Evolutionary conservation across 106 monocot genomes (phyloP).

Genomic region (Vanilla planifolia): DNA sequence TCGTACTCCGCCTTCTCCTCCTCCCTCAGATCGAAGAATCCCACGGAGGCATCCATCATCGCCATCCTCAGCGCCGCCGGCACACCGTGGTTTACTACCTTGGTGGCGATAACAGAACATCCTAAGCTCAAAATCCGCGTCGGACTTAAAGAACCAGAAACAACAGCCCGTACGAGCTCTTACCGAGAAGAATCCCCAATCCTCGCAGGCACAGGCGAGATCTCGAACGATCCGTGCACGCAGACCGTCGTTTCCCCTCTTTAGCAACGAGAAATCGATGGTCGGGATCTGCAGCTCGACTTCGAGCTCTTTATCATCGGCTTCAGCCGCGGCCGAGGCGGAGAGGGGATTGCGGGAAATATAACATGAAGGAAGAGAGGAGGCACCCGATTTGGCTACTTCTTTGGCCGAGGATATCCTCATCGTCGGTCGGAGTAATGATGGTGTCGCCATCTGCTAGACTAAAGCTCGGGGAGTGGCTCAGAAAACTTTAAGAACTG

Average conservation of each 20-base stretch:
- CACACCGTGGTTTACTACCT: slow-evolving; percentile 50
- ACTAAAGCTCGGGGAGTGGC: too few relatives aligned
- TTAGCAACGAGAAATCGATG: slow-evolving; percentile 51
- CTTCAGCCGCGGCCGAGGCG: slow-evolving; percentile 9
- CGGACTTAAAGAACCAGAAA: neutral
- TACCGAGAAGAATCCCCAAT: slow-evolving; percentile 91
- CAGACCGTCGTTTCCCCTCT: slow-evolving; percentile 13
- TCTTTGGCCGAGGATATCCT: slow-evolving; percentile 2
- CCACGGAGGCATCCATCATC: slow-evolving; percentile 5
- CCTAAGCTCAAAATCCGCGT: neutral
- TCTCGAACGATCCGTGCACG: slow-evolving; percentile 23
- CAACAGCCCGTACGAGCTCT: neutral
- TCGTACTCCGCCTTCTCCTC: slow-evolving; percentile 50
- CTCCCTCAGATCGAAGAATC: slow-evolving; percentile 27
- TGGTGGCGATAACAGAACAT: neutral
- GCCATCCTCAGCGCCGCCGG: slow-evolving; percentile 12
- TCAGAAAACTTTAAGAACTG: too few relatives aligned
- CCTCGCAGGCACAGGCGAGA: slow-evolving; percentile 43
- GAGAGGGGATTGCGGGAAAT: neutral
- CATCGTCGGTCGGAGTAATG: too few relatives aligned
- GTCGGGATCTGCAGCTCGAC: slow-evolving; percentile 32
- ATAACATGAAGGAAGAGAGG: neutral
- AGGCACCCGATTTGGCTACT: neutral
- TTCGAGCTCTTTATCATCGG: too few relatives aligned
- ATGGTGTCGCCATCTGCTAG: too few relatives aligned